Conservation (phyloP, 2,329 filamentous ascomycete genomes). For the Calonectria hongkongensis region DNA sequence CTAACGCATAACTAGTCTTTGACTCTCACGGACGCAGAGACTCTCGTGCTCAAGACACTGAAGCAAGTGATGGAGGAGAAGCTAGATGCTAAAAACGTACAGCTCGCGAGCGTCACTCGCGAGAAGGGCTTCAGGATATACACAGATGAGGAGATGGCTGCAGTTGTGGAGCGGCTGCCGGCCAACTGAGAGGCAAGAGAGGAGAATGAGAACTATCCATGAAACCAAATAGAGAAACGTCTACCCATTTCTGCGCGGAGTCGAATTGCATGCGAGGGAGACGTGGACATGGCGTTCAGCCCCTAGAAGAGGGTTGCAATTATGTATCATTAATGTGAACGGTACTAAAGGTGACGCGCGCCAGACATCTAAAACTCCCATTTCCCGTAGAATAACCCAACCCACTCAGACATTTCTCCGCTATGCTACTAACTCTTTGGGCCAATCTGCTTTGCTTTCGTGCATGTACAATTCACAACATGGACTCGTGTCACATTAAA, state of each 20-base stretch:
- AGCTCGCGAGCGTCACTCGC: constrained; percentile 97
- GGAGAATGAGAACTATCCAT: constrained; percentile 49
- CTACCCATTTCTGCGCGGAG: constrained; percentile 39
- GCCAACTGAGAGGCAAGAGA: constrained; percentile 69
- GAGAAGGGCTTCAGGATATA: constrained; percentile 99
- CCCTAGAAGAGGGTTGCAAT: constrained; percentile 32
- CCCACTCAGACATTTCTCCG: constrained; percentile 13
- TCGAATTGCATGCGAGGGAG: constrained; percentile 41
- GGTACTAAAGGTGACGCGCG: constrained; percentile 43
- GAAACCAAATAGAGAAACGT: constrained; percentile 43
- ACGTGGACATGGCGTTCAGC: constrained; percentile 38
- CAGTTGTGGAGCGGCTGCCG: constrained; percentile 88
- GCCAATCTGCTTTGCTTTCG: not conserved
- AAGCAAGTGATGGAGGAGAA: constrained; percentile 99
- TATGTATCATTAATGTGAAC: constrained; percentile 58
- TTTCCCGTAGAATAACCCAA: constrained; percentile 6
- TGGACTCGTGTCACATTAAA: constrained; percentile 35
- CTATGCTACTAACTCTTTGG: constrained; percentile 1
- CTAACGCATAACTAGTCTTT: constrained; percentile 76
- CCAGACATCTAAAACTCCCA: constrained; percentile 33
- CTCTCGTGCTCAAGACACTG: constrained; percentile 95
- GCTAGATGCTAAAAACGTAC: constrained; percentile 98
- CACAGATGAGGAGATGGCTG: constrained; percentile 96
- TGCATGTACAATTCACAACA: constrained; percentile 18
- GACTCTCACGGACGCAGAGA: constrained; percentile 94